These are phyloP conservation scores for Xylariaceae sp. DNA, from an alignment of 2,329 filamentous ascomycete species.

Conservation along the genomic window DNA sequence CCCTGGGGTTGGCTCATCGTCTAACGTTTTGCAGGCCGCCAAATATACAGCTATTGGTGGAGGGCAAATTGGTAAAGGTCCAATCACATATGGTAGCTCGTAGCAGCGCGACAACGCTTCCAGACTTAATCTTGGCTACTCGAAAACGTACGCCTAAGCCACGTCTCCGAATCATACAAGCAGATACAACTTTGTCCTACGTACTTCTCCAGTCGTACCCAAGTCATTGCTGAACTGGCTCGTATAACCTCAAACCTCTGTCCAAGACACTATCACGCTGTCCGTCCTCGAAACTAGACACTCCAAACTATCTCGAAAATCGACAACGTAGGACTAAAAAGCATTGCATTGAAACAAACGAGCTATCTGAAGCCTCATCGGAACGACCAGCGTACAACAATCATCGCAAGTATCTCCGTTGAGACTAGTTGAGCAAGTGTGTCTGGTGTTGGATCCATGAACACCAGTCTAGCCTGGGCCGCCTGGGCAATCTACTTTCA, in stretches of 20 bases:
- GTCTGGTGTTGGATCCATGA: conserved; percentile 32
- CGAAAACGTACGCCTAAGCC: conserved; percentile 22
- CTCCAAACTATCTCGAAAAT: neutral
- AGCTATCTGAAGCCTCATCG: no score
- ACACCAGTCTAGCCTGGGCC: conserved; percentile 33
- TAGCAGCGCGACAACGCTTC: conserved; percentile 42
- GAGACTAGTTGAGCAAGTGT: conserved; percentile 18
- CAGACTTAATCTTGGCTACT: conserved; percentile 33
- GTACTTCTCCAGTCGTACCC: conserved; percentile 20
- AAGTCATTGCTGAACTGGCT: conserved; percentile 17
- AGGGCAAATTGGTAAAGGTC: conserved; percentile 31
- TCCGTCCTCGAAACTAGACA: neutral
- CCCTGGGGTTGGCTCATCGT: conserved; percentile 31
- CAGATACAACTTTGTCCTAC: conserved; percentile 22
- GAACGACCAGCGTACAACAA: no score
- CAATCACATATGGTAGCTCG: conserved; percentile 45
- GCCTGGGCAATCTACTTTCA: conserved; percentile 54
- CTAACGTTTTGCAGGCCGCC: conserved; percentile 27
- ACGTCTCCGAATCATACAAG: conserved; percentile 24
- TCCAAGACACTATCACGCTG: conserved; percentile 8
- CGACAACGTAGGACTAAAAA: no score
- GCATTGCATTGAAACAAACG: no score
- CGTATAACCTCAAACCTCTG: conserved; percentile 16
- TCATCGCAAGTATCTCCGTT: conserved; percentile 6
- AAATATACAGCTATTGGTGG: conserved; percentile 41